A percentile compares a stretch with the other conserved stretches of the same genome.
These are phyloP conservation scores for Suzukiozyma palmioleophila DNA, from an alignment of 1,139 yeast species.

Conservation along the genomic window DNA sequence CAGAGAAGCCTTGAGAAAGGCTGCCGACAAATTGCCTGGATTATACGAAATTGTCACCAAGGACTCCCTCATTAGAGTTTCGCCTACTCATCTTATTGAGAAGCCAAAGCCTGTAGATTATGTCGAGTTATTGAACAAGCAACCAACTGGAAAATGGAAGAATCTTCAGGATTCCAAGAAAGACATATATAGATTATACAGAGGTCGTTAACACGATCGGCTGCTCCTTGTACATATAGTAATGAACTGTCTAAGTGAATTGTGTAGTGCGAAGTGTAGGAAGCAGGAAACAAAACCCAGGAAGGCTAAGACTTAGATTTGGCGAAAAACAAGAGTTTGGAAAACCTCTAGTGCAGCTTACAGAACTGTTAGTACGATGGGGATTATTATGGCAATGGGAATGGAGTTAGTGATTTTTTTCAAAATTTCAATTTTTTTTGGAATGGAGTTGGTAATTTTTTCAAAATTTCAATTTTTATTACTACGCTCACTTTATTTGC, in stretches of 20 bases:
- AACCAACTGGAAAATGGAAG: constrained; percentile 64
- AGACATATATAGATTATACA: constrained; percentile 46
- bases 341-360: too few relatives aligned
- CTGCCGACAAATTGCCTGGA: constrained; percentile 91
- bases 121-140: constrained; percentile 48
- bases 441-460: too few relatives aligned
- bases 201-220: constrained; percentile 43
- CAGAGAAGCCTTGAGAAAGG: constrained; percentile 86
- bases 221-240: constrained; percentile 7
- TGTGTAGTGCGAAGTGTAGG: too few relatives aligned
- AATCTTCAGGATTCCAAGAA: constrained; percentile 44
- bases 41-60: constrained; percentile 77
- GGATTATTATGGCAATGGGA: too few relatives aligned
- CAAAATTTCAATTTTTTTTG: too few relatives aligned
- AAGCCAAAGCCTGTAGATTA: constrained; percentile 49
- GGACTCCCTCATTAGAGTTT: constrained; percentile 66
- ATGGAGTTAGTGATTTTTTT: too few relatives aligned
- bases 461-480: not conserved
- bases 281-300: constrained; percentile 1
- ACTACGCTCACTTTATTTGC: constrained; percentile 2
- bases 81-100: constrained; percentile 48
- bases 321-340: too few relatives aligned
- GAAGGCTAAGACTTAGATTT: too few relatives aligned
- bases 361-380: too few relatives aligned
- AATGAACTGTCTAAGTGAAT: not conserved